phyloP scores from a whole-genome alignment of 2,329 filamentous ascomycete genomes.

The Alternaria viburni region DNA sequence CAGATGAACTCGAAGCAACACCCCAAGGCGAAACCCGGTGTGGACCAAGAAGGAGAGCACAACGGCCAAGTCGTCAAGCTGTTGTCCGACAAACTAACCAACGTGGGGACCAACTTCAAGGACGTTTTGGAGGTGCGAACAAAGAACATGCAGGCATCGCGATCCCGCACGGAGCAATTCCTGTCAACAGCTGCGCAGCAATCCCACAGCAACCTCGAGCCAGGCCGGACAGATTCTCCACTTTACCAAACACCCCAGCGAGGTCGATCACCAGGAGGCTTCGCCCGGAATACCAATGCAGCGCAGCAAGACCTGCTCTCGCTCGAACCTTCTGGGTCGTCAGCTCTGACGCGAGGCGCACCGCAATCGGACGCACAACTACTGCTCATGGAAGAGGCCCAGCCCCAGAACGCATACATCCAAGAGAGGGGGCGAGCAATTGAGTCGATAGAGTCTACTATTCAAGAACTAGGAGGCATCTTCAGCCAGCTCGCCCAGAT shows the following conservation, averaged over 20 bases:
- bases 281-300: conserved; percentile 52
- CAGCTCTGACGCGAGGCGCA: conserved; percentile 53
- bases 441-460: conserved; percentile 94
- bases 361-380: conserved; percentile 82
- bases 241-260: conserved; percentile 81
- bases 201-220: conserved; percentile 64
- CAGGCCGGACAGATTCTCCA: conserved; percentile 80
- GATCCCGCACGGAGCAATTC: conserved; percentile 94
- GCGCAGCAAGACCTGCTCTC: conserved; percentile 73
- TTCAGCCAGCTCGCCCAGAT: conserved; percentile 95
- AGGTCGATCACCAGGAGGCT: conserved; percentile 61
- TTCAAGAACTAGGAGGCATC: conserved; percentile 87
- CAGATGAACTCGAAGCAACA: conserved; percentile 77
- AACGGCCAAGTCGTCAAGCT: conserved; percentile 97
- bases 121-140: conserved; percentile 95
- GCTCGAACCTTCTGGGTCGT: conserved; percentile 70
- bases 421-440: conserved; percentile 94
- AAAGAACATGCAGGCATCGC: conserved; percentile 95
- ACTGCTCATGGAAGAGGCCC: conserved; percentile 86
- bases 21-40: conserved; percentile 59
- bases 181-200: conserved; percentile 87
- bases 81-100: conserved; percentile 87
- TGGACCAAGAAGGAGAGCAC: conserved; percentile 87
- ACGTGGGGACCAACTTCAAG: conserved; percentile 95
- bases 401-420: conserved; percentile 85